Conservation (phyloP, 73 alveolate species). For the Tetrahymena elliotti region DNA sequence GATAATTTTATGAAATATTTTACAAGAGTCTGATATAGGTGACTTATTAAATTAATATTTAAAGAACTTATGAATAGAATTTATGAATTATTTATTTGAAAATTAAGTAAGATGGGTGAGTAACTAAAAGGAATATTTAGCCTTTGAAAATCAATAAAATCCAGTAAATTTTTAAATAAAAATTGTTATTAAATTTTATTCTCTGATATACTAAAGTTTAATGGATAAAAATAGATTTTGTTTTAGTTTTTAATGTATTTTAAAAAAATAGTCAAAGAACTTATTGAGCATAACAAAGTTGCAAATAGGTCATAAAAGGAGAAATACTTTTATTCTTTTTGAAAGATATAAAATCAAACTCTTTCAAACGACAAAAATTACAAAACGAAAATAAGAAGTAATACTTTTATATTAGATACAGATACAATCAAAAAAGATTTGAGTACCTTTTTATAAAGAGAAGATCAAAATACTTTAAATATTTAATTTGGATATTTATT, state of each 20-base stretch:
- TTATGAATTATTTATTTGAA: too few species aligned
- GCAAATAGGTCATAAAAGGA: background rate
- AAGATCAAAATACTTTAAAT: too few species aligned
- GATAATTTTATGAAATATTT: too few species aligned
- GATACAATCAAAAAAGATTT: too few species aligned
- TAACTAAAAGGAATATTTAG: too few species aligned
- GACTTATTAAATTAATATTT: too few species aligned
- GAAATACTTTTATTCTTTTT: background rate
- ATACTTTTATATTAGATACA: background rate
- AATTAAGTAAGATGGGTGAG: background rate
- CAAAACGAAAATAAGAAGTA: too few species aligned
- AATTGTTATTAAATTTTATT: background rate
- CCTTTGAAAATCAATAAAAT: background rate
- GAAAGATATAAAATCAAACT: background rate
- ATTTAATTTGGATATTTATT: background rate
- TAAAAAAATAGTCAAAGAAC: too few species aligned
- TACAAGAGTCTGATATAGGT: too few species aligned
- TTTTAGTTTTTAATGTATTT: too few species aligned
- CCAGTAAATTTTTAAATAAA: background rate
- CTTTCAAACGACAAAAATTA: background rate
- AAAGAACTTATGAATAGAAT: too few species aligned
- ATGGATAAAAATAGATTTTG: background rate
- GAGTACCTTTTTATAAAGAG: background rate
- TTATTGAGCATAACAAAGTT: too few species aligned
- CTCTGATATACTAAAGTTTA: background rate